Conservation (phyloP, 2,329 filamentous ascomycete species). For the Diplodia sapinea region DNA sequence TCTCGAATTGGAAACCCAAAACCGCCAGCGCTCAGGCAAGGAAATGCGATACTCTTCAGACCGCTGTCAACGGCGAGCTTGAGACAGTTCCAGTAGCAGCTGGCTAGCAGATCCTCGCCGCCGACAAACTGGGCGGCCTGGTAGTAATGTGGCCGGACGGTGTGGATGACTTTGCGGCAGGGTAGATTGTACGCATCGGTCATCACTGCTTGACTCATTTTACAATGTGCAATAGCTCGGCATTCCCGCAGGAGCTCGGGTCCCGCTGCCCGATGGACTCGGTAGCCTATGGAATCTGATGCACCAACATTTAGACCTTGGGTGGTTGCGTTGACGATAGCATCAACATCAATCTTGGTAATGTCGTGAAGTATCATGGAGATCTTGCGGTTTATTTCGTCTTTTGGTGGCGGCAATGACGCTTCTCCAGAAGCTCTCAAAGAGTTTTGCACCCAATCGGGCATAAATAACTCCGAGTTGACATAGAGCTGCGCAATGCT, state of each 20-base stretch:
- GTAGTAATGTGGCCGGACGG: slow-evolving; percentile 39
- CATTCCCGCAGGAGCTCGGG: slow-evolving; percentile 39
- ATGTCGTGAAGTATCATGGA: slow-evolving; percentile 43
- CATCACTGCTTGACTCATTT: slow-evolving; percentile 38
- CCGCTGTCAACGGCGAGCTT: slow-evolving; percentile 36
- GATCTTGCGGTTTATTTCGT: slow-evolving; percentile 41
- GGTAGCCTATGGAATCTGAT: slow-evolving; percentile 21
- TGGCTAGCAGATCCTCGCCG: slow-evolving; percentile 35
- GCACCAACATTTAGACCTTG: slow-evolving; percentile 32
- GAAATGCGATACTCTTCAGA: slow-evolving; percentile 44
- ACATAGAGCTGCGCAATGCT: slow-evolving; percentile 35
- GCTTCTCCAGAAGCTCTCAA: slow-evolving; percentile 31
- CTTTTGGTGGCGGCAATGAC: slow-evolving; percentile 41
- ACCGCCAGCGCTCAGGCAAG: slow-evolving; percentile 43
- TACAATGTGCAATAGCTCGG: slow-evolving; percentile 22
- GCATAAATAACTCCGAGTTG: slow-evolving; percentile 36
- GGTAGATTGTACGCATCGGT: slow-evolving; percentile 42
- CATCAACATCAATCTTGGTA: slow-evolving; percentile 43
- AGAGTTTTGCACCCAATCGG: slow-evolving; percentile 34
- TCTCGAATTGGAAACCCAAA: slow-evolving; percentile 41
- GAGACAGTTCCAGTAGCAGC: slow-evolving; percentile 43
- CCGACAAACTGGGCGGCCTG: background rate
- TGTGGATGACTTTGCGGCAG: slow-evolving; percentile 42
- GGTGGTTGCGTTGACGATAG: slow-evolving; percentile 44
- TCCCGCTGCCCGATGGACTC: slow-evolving; percentile 42